Base-by-base conservation (phyloP, 805 yeast species). In the Metschnikowia anglica region DNA sequence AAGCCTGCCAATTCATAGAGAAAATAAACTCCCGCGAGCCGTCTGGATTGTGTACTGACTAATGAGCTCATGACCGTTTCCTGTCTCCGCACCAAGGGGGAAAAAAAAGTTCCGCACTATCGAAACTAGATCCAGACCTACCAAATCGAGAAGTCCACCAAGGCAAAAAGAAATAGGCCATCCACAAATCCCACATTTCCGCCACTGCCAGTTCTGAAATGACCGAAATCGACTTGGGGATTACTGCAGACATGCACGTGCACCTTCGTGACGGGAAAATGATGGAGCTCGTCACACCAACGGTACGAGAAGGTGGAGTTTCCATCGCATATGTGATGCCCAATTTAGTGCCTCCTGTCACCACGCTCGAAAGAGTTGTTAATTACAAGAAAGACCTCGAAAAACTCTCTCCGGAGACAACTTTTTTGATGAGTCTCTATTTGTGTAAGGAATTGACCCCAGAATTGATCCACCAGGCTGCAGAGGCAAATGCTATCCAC, bases 291-390 rank as follows among this genome's bases (percentile, higher is more conserved):
- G 87, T 90, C 30, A 77, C 97, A 0, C 99, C 99, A 6, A 85
- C 96, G 0, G 86, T 93, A 13, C 78, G 81, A 55, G 79, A 82
- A 47, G 99, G 99, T 36, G 99, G 99, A 49, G 73, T 86, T 11
- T 84, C 96, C 4, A 81, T 89, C 36, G 96, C 95, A 2, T 93
- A 88, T 59, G 79, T 93, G 47, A 93, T 93, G 99, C 99, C 99
- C 26, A 93, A 93, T 64, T 69, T 93, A 50, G 87, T 81, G 19
- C 99, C 99, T 5, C 99, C 99, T 23, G 63, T 93, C 43, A 85
- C 91, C 1, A 81, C 88, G 5, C 71, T 88, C 32, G 84, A 81
- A 10, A 73, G 78, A 50, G 98, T 83, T 13, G 63, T 77, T 11
- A 78, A 77, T 38, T 93, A 93, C 70, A 84, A 86, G 61, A 49